Percentiles rank a stretch among this genome's conserved stretches.
These are phyloP conservation scores for Salvia sclarea DNA, from an alignment of 305 asterid genomes.

Conservation along the genomic window DNA sequence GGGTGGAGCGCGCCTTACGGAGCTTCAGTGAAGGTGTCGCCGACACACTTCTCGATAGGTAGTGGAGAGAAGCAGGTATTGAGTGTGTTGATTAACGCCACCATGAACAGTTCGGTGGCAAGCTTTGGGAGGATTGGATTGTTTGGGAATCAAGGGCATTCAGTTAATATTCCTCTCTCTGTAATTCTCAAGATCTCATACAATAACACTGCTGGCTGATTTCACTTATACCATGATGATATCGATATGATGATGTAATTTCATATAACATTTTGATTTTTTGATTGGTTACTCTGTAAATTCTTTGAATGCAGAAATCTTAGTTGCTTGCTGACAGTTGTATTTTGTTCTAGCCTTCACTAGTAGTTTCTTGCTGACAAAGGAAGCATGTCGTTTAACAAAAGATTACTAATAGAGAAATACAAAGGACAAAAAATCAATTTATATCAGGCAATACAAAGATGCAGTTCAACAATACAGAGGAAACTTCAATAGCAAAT, in stretches of 20 bases:
- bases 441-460: neutral
- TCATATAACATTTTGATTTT: conserved; percentile 37
- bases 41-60: conserved; percentile 58
- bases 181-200: conserved; percentile 61
- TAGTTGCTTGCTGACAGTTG: conserved; percentile 33
- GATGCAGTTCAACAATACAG: neutral
- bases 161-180: conserved; percentile 72
- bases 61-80: conserved; percentile 72
- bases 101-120: conserved; percentile 61
- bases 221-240: conserved; percentile 3
- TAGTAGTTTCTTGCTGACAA: neutral
- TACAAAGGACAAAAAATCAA: neutral
- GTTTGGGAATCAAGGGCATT: conserved; percentile 77
- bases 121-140: conserved; percentile 89
- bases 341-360: neutral
- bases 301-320: conserved; percentile 49
- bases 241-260: conserved; percentile 23
- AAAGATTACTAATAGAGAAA: neutral
- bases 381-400: no score
- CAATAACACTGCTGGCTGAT: conserved; percentile 56
- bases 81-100: conserved; percentile 57
- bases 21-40: conserved; percentile 66
- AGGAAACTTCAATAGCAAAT: neutral
- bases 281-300: conserved; percentile 61
- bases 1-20: conserved; percentile 96